Evolutionary conservation across 75 land plant species (phyloP).

Genomic region (Pinus taeda): DNA sequence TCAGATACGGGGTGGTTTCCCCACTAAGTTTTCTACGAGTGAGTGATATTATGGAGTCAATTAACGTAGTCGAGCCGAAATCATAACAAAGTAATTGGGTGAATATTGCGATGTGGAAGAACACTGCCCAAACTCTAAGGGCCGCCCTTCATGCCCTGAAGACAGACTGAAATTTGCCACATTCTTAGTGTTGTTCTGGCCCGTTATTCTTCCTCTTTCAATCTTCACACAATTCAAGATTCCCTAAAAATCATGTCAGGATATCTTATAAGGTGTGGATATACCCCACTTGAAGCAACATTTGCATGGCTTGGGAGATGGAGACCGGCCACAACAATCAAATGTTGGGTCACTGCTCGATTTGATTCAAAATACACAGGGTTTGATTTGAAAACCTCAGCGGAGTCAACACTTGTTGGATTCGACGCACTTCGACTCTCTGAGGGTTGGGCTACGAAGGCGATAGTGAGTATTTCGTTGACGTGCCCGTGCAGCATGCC

Average conservation of each 20-base stretch:
- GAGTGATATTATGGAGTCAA: no score
- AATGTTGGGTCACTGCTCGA: no score
- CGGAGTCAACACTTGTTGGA: not conserved
- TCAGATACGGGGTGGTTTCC: no score
- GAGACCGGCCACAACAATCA: no score
- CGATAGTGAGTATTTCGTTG: constrained; percentile 19
- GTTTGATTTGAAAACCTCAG: constrained; percentile 15
- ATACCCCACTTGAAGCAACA: not conserved
- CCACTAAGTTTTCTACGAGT: no score
- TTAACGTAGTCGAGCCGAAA: no score
- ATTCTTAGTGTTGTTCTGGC: not conserved
- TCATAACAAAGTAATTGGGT: no score
- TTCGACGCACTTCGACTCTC: constrained; percentile 27
- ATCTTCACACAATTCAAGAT: not conserved
- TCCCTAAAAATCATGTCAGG: not conserved
- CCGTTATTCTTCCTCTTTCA: not conserved
- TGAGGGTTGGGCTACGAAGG: constrained; percentile 29
- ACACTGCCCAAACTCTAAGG: not conserved
- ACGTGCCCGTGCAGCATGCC: no score
- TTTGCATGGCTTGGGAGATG: no score
- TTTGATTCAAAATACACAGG: constrained; percentile 31
- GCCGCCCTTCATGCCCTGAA: not conserved
- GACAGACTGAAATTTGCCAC: not conserved
- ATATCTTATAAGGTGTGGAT: not conserved
- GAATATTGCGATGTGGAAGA: not conserved